A percentile compares a stretch with the other conserved stretches of the same genome.
Conservation (phyloP, 2,329 filamentous ascomycete genomes). For the Rhytidhysteron rufulum region DNA sequence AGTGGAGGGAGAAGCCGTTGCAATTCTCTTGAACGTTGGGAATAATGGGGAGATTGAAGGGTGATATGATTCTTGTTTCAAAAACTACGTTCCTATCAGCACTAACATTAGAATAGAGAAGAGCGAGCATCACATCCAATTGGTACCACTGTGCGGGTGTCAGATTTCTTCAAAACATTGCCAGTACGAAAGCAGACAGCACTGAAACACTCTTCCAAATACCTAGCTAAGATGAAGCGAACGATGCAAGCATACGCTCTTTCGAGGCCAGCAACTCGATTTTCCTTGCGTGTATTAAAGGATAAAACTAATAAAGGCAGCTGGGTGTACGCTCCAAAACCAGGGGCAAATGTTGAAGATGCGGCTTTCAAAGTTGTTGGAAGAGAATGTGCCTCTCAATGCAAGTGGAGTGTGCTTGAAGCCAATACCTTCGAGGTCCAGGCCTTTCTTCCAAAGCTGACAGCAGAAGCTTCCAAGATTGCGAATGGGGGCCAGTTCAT, state of each 20-base stretch:
- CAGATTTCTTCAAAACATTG: slow-evolving; percentile 55
- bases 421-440: slow-evolving; percentile 47
- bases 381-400: slow-evolving; percentile 53
- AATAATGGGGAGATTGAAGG: slow-evolving; percentile 47
- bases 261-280: slow-evolving; percentile 58
- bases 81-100: no score
- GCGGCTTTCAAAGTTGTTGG: slow-evolving; percentile 62
- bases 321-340: slow-evolving; percentile 62
- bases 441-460: slow-evolving; percentile 55
- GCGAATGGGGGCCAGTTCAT: slow-evolving; percentile 52
- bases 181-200: slow-evolving; percentile 62
- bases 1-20: slow-evolving; percentile 58
- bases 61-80: slow-evolving; percentile 28
- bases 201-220: slow-evolving; percentile 56
- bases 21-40: slow-evolving; percentile 49
- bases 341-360: slow-evolving; percentile 50
- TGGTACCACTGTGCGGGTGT: slow-evolving; percentile 65
- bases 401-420: slow-evolving; percentile 40
- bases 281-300: slow-evolving; percentile 59
- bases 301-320: slow-evolving; percentile 47
- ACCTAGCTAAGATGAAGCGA: slow-evolving; percentile 55
- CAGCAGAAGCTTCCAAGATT: slow-evolving; percentile 41
- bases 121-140: slow-evolving; percentile 51
- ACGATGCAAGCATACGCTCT: slow-evolving; percentile 64
- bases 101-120: slow-evolving; percentile 12